phyloP scores from a whole-genome alignment of 192 early-diverging fungal species.

The Backusella luteola region DNA sequence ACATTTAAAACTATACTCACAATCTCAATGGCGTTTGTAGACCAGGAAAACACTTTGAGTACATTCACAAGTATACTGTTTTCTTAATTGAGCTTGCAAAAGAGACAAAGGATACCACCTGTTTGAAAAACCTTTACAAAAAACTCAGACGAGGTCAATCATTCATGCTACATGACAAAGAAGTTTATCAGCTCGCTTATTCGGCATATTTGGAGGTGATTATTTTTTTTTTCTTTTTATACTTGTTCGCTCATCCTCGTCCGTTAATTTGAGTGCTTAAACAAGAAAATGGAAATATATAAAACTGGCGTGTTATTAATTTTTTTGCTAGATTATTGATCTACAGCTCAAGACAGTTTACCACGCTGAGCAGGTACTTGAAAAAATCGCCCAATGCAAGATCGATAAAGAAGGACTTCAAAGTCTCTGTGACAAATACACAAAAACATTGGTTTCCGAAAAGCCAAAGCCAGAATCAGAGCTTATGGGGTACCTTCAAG shows the following conservation, averaged over 20 bases:
- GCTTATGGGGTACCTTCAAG: background rate
- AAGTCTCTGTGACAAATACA: background rate
- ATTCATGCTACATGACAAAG: constrained; percentile 52
- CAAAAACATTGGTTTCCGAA: background rate
- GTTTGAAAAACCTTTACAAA: constrained; percentile 50
- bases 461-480: background rate
- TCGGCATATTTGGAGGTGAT: constrained; percentile 45
- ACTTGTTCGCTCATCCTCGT: background rate
- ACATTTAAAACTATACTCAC: background rate
- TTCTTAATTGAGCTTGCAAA: constrained; percentile 61
- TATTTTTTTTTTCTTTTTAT: background rate
- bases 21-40: constrained; percentile 22
- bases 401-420: background rate
- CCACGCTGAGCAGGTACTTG: background rate
- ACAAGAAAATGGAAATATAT: background rate
- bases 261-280: background rate
- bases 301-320: background rate
- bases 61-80: constrained; percentile 65
- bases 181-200: constrained; percentile 48
- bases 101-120: constrained; percentile 56
- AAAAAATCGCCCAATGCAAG: background rate
- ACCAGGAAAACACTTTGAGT: constrained; percentile 75
- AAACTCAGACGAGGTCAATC: constrained; percentile 53
- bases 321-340: background rate
- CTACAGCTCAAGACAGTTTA: background rate